Percentiles rank a stretch among this genome's conserved stretches.
These are phyloP conservation scores for Erythrophleum fordii DNA, from an alignment of 306 rosid genomes.

Conservation along the genomic window DNA sequence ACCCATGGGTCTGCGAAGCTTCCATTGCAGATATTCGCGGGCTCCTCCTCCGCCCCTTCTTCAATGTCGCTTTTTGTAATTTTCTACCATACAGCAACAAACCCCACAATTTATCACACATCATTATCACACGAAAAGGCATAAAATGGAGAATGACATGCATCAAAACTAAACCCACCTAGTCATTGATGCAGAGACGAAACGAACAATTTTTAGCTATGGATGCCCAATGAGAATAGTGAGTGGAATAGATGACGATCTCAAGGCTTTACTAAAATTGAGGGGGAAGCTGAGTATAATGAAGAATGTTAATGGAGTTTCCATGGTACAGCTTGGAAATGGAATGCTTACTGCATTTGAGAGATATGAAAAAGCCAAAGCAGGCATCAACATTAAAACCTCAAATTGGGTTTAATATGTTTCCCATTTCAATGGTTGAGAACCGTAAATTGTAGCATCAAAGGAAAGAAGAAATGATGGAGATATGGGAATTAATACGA, in stretches of 20 bases:
- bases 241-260: background rate
- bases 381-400: constrained; percentile 33
- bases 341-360: constrained; percentile 43
- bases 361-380: constrained; percentile 44
- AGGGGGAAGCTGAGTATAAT: background rate
- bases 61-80: constrained; percentile 39
- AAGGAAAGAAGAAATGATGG: background rate
- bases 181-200: constrained; percentile 44
- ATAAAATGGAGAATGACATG: background rate
- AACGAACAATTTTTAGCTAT: background rate
- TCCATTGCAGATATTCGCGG: constrained; percentile 54
- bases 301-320: constrained; percentile 6
- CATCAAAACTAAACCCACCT: constrained; percentile 39
- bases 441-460: background rate
- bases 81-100: constrained; percentile 32
- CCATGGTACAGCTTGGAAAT: constrained; percentile 21
- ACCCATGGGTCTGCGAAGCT: constrained; percentile 32
- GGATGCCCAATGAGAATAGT: background rate
- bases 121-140: background rate
- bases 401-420: background rate
- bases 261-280: constrained; percentile 17
- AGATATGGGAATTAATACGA: constrained; percentile 8
- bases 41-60: constrained; percentile 62
- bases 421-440: background rate
- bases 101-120: constrained; percentile 12